These are phyloP conservation scores for Berkeleyomyces basicola DNA, from an alignment of 2,329 filamentous ascomycete genomes.

Conservation along the genomic window DNA sequence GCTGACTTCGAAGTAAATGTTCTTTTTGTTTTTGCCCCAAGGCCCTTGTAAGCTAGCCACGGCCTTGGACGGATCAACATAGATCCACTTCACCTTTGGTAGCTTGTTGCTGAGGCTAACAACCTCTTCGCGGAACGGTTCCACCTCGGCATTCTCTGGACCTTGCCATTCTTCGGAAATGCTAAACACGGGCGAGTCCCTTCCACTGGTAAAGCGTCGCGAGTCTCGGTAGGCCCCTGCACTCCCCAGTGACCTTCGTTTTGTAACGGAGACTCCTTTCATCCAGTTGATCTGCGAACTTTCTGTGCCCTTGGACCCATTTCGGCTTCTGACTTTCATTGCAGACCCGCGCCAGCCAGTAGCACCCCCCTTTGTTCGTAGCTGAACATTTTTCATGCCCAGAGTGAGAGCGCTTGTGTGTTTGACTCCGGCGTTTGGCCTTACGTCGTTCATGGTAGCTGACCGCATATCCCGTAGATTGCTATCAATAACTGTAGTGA, in stretches of 20 bases:
- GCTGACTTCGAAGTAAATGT: conserved; percentile 45
- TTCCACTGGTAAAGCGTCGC: conserved; percentile 30
- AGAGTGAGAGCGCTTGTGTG: conserved; percentile 28
- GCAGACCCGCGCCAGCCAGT: conserved; percentile 38
- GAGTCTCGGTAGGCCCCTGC: conserved; percentile 18
- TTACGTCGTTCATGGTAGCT: conserved; percentile 45
- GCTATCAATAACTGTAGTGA: conserved; percentile 51
- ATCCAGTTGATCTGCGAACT: conserved; percentile 50
- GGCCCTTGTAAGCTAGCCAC: conserved; percentile 26
- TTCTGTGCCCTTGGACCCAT: conserved; percentile 25
- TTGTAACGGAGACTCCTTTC: conserved; percentile 40
- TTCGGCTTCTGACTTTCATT: conserved; percentile 38
- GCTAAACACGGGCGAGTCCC: conserved; percentile 31
- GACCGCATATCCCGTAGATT: conserved; percentile 39
- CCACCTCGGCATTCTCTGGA: conserved; percentile 29
- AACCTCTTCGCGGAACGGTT: conserved; percentile 48
- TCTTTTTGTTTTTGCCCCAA: conserved; percentile 40
- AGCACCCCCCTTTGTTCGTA: conserved; percentile 22
- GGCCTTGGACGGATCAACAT: conserved; percentile 22
- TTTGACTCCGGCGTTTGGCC: conserved; percentile 28
- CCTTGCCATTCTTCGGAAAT: conserved; percentile 35
- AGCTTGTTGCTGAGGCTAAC: conserved; percentile 44
- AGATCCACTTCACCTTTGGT: conserved; percentile 47
- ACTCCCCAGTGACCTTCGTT: conserved; percentile 22
- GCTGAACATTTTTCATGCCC: conserved; percentile 29